phyloP scores from a whole-genome alignment of 148 eudicot genomes.

The Heliamphora exappendiculata region DNA sequence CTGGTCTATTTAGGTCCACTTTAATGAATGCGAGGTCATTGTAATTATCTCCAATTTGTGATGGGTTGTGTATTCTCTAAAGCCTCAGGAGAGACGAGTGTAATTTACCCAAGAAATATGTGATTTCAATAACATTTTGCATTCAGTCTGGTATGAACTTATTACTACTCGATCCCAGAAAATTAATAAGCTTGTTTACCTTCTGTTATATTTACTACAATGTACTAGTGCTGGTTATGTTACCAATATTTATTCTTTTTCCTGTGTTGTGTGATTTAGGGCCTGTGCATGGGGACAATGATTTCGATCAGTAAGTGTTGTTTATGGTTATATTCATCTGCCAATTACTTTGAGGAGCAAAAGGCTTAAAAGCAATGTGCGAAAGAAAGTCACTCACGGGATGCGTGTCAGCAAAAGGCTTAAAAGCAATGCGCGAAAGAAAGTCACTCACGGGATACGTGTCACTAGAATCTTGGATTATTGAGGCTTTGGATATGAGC shows the following conservation, averaged over 20 bases:
- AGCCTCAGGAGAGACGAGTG: too few species aligned
- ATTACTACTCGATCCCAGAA: too few species aligned
- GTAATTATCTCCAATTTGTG: too few species aligned
- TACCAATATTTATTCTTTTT: neutral
- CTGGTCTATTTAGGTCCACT: too few species aligned
- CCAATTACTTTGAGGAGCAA: neutral
- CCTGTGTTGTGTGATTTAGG: slow-evolving; percentile 4
- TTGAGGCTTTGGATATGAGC: neutral
- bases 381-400: neutral
- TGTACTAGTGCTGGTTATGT: neutral
- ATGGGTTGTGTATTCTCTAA: too few species aligned
- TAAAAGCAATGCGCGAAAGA: neutral
- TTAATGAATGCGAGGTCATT: too few species aligned
- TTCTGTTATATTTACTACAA: too few species aligned
- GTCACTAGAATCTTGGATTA: neutral
- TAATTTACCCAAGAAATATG: too few species aligned
- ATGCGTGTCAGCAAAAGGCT: neutral
- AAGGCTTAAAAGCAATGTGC: neutral
- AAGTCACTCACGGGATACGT: neutral
- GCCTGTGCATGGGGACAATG: slow-evolving; percentile 12
- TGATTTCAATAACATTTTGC: too few species aligned
- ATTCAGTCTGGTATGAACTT: too few species aligned
- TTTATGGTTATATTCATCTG: neutral
- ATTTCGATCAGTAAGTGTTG: neutral
- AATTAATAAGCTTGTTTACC: too few species aligned